A percentile compares a stretch with the other conserved stretches of the same genome.
These are phyloP conservation scores for Chaetomium cochliodes DNA, from an alignment of 495 filamentous ascomycete genomes.

Conservation along the genomic window DNA sequence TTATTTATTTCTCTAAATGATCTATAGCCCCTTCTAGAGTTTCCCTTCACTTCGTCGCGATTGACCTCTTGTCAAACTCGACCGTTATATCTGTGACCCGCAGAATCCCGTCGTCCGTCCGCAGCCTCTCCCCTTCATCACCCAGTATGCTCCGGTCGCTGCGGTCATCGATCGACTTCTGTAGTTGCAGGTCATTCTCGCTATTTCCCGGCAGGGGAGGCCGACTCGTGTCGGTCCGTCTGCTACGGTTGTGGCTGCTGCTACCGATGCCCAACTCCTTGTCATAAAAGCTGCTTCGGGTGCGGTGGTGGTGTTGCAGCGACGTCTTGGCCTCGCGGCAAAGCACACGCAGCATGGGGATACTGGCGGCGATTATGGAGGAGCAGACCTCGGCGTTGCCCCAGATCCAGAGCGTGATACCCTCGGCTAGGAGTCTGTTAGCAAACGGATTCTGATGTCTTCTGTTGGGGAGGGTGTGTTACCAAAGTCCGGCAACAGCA, in stretches of 20 bases:
- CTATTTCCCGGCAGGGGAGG: neutral
- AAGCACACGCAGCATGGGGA: conserved; percentile 33
- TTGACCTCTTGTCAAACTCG: neutral
- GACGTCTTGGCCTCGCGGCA: conserved; percentile 24
- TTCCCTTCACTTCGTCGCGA: neutral
- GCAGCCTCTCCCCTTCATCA: neutral
- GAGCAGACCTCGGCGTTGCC: conserved; percentile 26
- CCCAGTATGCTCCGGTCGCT: conserved; percentile 18
- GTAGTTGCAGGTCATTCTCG: conserved; percentile 12
- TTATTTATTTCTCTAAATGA: no score
- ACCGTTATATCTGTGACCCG: conserved; percentile 16
- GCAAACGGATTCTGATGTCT: neutral
- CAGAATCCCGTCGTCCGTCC: conserved; percentile 6
- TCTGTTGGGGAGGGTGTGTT: neutral
- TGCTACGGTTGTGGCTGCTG: conserved; percentile 14
- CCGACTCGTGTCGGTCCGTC: conserved; percentile 14
- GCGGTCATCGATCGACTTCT: conserved; percentile 16
- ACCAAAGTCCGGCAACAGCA: conserved; percentile 24
- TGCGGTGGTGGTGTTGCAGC: conserved; percentile 9
- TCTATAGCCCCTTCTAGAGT: neutral
- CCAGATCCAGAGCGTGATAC: conserved; percentile 21
- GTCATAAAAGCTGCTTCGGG: conserved; percentile 4
- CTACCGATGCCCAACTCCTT: neutral
- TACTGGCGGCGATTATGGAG: conserved; percentile 32
- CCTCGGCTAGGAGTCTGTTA: conserved; percentile 12